Evolutionary conservation across 805 yeast genomes (phyloP).

Genomic region (Scheffersomyces stipitis): DNA sequence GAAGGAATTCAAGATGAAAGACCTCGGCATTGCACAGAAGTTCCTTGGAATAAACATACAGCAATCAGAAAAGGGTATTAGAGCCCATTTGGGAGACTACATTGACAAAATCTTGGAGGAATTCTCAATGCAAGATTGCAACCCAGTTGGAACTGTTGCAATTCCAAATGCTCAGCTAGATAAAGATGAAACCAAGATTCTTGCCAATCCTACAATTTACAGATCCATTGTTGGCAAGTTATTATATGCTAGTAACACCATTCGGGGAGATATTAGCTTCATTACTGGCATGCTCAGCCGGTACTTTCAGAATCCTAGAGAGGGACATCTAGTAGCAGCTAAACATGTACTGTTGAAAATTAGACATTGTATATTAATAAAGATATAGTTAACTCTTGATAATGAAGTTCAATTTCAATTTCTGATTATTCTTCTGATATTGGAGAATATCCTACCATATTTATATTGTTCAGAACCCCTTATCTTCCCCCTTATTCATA

Average conservation of each 20-base stretch:
- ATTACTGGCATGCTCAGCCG: not conserved
- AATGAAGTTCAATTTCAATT: no score
- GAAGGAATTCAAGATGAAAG: not conserved
- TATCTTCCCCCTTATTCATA: no score
- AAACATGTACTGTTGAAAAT: slow-evolving; percentile 3
- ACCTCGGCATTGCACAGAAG: not conserved
- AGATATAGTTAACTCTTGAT: no score
- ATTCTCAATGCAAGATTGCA: not conserved
- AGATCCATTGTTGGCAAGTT: not conserved
- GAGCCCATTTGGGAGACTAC: not conserved
- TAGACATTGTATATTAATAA: no score
- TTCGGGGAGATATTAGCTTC: not conserved
- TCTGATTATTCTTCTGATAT: no score
- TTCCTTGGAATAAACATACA: not conserved
- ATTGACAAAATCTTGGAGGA: not conserved
- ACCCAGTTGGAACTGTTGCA: not conserved
- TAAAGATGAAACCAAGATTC: no score
- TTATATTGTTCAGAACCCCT: no score
- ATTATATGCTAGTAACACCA: not conserved
- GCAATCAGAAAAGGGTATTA: not conserved
- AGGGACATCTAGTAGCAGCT: not conserved
- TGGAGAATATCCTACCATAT: no score
- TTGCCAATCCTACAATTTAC: not conserved
- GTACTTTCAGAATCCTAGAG: not conserved
- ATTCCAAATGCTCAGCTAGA: no score